These are phyloP conservation scores for Hippophae gyantsensis DNA, from an alignment of 306 rosid genomes.

Conservation along the genomic window DNA sequence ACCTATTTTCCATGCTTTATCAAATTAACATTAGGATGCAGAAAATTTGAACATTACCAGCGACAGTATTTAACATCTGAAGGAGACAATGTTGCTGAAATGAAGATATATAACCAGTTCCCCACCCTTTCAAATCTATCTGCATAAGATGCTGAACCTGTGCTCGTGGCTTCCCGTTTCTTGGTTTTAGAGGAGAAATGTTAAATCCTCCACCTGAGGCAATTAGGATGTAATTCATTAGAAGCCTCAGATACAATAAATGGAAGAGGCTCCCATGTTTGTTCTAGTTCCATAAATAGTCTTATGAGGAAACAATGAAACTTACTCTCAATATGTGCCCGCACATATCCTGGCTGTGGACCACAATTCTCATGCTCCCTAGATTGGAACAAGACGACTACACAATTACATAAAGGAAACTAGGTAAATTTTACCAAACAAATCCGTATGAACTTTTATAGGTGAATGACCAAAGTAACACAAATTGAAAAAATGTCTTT, in stretches of 20 bases:
- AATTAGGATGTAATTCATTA: slow-evolving; percentile 9
- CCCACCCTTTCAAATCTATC: slow-evolving; percentile 99
- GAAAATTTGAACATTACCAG: slow-evolving; percentile 45
- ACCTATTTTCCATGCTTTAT: no score
- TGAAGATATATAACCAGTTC: slow-evolving; percentile 78
- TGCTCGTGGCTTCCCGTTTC: slow-evolving; percentile 90
- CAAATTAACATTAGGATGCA: no score
- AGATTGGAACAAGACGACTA: neutral
- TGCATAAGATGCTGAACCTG: slow-evolving; percentile 99
- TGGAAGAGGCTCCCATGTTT: neutral
- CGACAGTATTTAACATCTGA: slow-evolving; percentile 91
- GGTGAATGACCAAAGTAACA: no score
- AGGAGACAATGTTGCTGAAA: slow-evolving; percentile 98
- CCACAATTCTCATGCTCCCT: neutral
- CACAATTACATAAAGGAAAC: neutral
- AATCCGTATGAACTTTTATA: neutral
- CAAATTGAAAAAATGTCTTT: no score
- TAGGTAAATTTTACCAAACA: slow-evolving; percentile 7
- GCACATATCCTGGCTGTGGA: neutral
- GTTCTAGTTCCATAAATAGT: neutral
- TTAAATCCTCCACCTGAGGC: slow-evolving; percentile 89
- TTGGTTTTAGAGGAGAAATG: slow-evolving; percentile 82
- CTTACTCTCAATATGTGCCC: slow-evolving; percentile 9
- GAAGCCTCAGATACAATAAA: slow-evolving; percentile 1
- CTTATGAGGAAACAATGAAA: neutral